Evolutionary conservation across 768 basidiomycete species (phyloP).

Genomic region (Boletus bicolor): DNA sequence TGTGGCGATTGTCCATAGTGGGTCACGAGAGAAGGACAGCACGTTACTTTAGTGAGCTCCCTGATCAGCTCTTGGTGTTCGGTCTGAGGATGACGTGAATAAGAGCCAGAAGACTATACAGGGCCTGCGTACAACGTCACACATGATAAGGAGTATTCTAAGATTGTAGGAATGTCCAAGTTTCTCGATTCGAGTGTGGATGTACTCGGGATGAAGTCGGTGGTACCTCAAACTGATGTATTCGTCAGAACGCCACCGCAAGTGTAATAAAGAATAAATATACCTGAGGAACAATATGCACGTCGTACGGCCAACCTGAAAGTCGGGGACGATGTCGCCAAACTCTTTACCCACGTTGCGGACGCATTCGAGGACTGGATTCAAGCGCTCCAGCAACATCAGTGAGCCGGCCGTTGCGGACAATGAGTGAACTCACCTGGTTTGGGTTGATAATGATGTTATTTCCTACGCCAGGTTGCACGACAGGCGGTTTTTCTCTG

Average conservation of each 20-base stretch:
- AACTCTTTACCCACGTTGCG: conserved; percentile 91
- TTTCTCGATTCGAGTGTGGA: conserved; percentile 85
- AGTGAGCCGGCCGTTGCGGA: neutral
- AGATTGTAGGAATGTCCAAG: conserved; percentile 80
- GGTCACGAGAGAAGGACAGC: conserved; percentile 5
- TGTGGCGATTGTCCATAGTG: conserved; percentile 24
- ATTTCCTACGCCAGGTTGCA: conserved; percentile 62
- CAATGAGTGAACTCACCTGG: conserved; percentile 40
- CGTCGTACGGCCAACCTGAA: conserved; percentile 92
- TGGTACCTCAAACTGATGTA: conserved; percentile 80
- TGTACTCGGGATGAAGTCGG: conserved; percentile 95
- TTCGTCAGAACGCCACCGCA: neutral
- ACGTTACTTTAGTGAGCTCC: conserved; percentile 80
- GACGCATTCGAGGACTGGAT: conserved; percentile 84
- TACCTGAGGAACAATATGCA: conserved; percentile 91
- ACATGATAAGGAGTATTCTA: conserved; percentile 82
- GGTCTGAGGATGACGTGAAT: conserved; percentile 44
- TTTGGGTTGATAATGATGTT: conserved; percentile 61
- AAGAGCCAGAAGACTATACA: neutral
- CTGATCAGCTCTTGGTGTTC: conserved; percentile 91
- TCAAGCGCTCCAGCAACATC: conserved; percentile 57
- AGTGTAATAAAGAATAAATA: neutral
- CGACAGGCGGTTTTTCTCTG: conserved; percentile 47
- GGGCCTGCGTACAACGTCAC: conserved; percentile 77
- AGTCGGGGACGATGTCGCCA: conserved; percentile 90